Evolutionary conservation across 345 rosid species (phyloP).

Genomic region (Hirschfeldia incana): DNA sequence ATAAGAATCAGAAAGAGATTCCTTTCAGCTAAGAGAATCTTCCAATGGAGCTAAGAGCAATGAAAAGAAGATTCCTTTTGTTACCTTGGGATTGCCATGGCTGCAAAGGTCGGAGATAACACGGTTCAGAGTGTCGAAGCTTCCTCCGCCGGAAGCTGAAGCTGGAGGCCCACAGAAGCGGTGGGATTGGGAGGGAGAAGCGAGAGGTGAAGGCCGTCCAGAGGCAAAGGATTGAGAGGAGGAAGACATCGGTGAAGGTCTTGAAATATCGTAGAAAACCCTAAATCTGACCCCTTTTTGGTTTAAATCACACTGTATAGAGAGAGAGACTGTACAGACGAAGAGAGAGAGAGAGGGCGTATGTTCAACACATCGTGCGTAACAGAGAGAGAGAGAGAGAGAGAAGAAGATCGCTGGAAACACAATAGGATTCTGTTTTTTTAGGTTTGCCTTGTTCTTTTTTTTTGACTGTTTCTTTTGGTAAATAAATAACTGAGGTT

Average conservation of each 20-base stretch:
- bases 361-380: background rate
- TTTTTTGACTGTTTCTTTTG: background rate
- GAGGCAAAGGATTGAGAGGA: constrained; percentile 54
- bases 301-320: background rate
- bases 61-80: background rate
- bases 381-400: background rate
- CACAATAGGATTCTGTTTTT: background rate
- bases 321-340: background rate
- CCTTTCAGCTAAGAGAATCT: background rate
- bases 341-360: background rate
- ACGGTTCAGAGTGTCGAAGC: constrained; percentile 76
- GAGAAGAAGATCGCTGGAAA: background rate
- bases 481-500: too few relatives aligned
- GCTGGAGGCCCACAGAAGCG: constrained; percentile 55
- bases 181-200: constrained; percentile 60
- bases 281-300: background rate
- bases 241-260: constrained; percentile 49
- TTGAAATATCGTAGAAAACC: constrained; percentile 19
- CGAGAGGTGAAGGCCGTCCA: constrained; percentile 47
- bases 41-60: background rate
- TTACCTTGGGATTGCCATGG: constrained; percentile 75
- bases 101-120: constrained; percentile 82
- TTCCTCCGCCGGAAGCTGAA: constrained; percentile 55
- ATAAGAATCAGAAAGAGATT: background rate
- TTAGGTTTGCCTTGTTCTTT: background rate